These are phyloP conservation scores for Chrysoporthe deuterocubensis DNA, from an alignment of 2,329 filamentous ascomycete genomes.

Conservation along the genomic window DNA sequence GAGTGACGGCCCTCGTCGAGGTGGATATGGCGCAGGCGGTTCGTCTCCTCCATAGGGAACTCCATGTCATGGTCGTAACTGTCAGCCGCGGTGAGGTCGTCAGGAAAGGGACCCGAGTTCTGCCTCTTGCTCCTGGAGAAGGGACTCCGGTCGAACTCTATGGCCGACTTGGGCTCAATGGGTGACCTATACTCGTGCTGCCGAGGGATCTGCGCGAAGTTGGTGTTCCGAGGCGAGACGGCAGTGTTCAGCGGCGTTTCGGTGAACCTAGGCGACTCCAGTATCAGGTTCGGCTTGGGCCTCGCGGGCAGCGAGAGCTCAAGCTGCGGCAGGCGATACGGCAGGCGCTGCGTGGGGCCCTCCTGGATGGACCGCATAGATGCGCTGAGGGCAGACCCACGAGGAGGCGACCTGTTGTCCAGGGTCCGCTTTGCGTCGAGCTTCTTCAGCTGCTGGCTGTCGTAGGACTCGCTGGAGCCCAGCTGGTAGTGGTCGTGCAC, in stretches of 20 bases:
- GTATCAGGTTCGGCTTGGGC: conserved; percentile 44
- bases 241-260: conserved; percentile 54
- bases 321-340: conserved; percentile 45
- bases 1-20: conserved; percentile 46
- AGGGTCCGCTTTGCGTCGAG: conserved; percentile 52
- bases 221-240: conserved; percentile 49
- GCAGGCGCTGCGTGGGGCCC: conserved; percentile 40
- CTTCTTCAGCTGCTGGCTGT: conserved; percentile 58
- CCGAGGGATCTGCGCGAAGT: conserved; percentile 44
- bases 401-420: conserved; percentile 50
- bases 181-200: conserved; percentile 49
- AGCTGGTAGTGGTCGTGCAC: conserved; percentile 55
- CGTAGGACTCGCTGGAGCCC: conserved; percentile 48
- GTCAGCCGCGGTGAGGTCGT: conserved; percentile 51
- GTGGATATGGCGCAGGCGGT: conserved; percentile 46
- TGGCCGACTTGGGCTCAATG: conserved; percentile 40
- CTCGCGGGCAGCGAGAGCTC: conserved; percentile 53
- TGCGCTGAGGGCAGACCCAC: conserved; percentile 48
- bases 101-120: conserved; percentile 50
- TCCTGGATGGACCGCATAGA: conserved; percentile 32
- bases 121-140: conserved; percentile 50
- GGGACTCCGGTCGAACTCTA: conserved; percentile 54
- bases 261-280: conserved; percentile 50
- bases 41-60: conserved; percentile 51
- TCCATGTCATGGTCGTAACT: conserved; percentile 53